Percentiles rank a stretch among this genome's conserved stretches.
These are phyloP conservation scores for Massospora cicadina DNA, from an alignment of 371 early-diverging fungal genomes.

Conservation along the genomic window DNA sequence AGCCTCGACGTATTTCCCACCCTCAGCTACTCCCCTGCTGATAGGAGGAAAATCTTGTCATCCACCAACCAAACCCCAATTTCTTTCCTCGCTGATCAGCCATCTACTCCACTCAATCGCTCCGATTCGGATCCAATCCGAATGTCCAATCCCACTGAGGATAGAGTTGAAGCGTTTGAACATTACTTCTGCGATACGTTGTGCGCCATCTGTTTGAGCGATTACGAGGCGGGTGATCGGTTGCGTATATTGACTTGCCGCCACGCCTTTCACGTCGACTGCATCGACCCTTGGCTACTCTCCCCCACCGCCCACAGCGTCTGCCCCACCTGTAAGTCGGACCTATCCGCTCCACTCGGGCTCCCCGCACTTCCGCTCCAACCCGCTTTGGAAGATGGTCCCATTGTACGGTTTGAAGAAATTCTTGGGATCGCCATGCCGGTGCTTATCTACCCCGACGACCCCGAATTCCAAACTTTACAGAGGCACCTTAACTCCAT, in stretches of 20 bases:
- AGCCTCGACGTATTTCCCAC: not conserved
- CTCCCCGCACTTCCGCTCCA: not conserved
- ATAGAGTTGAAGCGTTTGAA: not conserved
- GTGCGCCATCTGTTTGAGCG: slow-evolving; percentile 39
- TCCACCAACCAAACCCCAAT: too few relatives aligned
- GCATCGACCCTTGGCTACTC: slow-evolving; percentile 62
- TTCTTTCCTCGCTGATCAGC: too few relatives aligned
- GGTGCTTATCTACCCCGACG: not conserved
- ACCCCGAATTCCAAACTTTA: not conserved
- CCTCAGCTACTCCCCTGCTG: not conserved
- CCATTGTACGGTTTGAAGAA: not conserved
- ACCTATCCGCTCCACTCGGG: not conserved
- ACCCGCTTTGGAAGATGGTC: not conserved
- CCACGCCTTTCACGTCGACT: slow-evolving; percentile 69
- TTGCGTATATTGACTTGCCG: slow-evolving; percentile 38
- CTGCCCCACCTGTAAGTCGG: not conserved
- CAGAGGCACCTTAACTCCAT: not conserved
- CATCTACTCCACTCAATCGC: not conserved
- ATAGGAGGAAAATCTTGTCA: not conserved
- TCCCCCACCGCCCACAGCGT: not conserved
- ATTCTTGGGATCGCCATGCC: not conserved
- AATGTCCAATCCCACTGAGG: not conserved
- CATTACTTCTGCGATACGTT: slow-evolving; percentile 18
- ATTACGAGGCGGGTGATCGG: slow-evolving; percentile 38
- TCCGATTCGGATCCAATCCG: not conserved